Conservation (phyloP, 805 yeast species). For the Diddensiella caesifluorescens region DNA sequence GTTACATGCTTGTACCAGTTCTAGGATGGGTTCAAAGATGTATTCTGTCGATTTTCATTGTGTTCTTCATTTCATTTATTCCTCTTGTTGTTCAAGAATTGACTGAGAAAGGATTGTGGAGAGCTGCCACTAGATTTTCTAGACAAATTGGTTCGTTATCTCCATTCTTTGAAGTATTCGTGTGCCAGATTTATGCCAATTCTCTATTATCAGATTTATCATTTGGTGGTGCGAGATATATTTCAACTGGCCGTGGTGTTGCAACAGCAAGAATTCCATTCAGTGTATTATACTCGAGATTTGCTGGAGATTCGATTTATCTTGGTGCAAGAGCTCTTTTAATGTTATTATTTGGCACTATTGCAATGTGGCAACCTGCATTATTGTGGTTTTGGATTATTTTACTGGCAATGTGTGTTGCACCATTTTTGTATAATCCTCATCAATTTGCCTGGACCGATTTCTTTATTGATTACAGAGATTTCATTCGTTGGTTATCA, state of each 20-base stretch:
- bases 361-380: slow-evolving; percentile 91
- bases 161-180: slow-evolving; percentile 91
- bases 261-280: slow-evolving; percentile 80
- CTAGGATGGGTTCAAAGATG: slow-evolving; percentile 85
- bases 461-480: slow-evolving; percentile 93
- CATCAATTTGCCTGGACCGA: slow-evolving; percentile 97
- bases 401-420: slow-evolving; percentile 74
- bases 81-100: slow-evolving; percentile 85
- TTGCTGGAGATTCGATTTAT: slow-evolving; percentile 71
- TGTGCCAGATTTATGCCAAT: slow-evolving; percentile 85
- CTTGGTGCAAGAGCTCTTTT: slow-evolving; percentile 66
- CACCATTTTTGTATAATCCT: slow-evolving; percentile 95
- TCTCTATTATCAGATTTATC: slow-evolving; percentile 70
- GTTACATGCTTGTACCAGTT: slow-evolving; percentile 82
- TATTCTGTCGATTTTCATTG: slow-evolving; percentile 84
- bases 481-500: slow-evolving; percentile 80
- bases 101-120: slow-evolving; percentile 77
- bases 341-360: slow-evolving; percentile 66
- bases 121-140: slow-evolving; percentile 63
- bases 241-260: slow-evolving; percentile 91
- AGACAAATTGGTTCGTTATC: slow-evolving; percentile 77
- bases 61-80: slow-evolving; percentile 84
- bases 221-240: slow-evolving; percentile 88
- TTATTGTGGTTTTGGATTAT: slow-evolving; percentile 97
- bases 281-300: slow-evolving; percentile 64